Percentiles rank a stretch among this genome's conserved stretches.
These are phyloP conservation scores for Leptographium flavum DNA, from an alignment of 2,329 filamentous ascomycete genomes.

Conservation along the genomic window DNA sequence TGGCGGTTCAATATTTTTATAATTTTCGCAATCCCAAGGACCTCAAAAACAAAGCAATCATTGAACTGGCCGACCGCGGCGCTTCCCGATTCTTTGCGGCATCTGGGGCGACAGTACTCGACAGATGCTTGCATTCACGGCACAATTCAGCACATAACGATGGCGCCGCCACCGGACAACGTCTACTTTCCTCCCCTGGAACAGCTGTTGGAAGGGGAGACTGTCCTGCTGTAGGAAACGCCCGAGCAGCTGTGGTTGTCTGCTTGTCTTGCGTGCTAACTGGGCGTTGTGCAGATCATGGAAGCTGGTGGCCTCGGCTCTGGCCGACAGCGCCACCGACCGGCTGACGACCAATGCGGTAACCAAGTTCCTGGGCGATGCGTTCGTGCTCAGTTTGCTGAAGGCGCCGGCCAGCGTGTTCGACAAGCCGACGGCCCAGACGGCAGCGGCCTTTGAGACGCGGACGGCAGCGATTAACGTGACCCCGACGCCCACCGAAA, in stretches of 20 bases:
- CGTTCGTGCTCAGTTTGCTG: conserved; percentile 53
- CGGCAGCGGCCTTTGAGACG: conserved; percentile 63
- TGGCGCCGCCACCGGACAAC: conserved; percentile 56
- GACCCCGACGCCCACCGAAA: conserved; percentile 49
- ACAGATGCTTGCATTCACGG: conserved; percentile 3
- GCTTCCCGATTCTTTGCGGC: not conserved
- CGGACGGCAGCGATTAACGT: conserved; percentile 80
- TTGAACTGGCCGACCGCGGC: not conserved
- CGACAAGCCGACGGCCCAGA: conserved; percentile 41
- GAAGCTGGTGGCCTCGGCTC: conserved; percentile 42
- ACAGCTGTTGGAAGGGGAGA: conserved; percentile 69
- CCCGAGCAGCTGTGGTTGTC: too few species aligned
- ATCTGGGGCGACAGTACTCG: not conserved
- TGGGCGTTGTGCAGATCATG: conserved; percentile 33
- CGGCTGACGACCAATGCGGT: conserved; percentile 39
- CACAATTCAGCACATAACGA: conserved; percentile 25
- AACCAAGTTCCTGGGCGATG: conserved; percentile 55
- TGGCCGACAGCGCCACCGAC: conserved; percentile 41
- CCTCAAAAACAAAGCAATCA: not conserved
- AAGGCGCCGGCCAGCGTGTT: conserved; percentile 57
- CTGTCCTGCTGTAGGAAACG: conserved; percentile 68
- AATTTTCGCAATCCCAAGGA: conserved; percentile 6
- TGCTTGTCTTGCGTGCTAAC: conserved; percentile 19
- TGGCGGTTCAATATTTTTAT: conserved; percentile 2
- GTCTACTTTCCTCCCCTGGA: conserved; percentile 75